phyloP scores from a whole-genome alignment of 305 asterid species.

The Rubia peregrina region DNA sequence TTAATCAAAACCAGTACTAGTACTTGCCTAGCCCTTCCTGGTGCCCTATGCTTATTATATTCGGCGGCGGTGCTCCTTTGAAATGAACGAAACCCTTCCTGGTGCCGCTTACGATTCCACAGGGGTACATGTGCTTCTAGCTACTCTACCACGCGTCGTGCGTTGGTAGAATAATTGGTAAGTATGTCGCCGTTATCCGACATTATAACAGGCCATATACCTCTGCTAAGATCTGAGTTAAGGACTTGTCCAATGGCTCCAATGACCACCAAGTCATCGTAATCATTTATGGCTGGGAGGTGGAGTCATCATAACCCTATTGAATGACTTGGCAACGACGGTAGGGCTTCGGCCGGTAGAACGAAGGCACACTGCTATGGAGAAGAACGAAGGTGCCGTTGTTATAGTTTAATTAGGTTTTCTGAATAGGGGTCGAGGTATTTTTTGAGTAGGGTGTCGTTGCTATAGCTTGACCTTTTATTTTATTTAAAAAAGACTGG shows the following conservation, averaged over 20 bases:
- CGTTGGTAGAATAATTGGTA: conserved; percentile 65
- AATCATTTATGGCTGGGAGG: conserved; percentile 10
- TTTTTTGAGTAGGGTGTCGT: too few species aligned
- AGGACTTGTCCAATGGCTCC: conserved; percentile 30
- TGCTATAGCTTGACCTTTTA: too few species aligned
- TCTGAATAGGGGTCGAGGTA: too few species aligned
- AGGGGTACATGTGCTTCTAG: conserved; percentile 48
- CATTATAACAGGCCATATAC: conserved; percentile 45
- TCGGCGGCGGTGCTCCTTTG: too few species aligned
- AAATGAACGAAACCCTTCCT: conserved; percentile 19
- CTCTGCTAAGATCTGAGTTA: conserved; percentile 47
- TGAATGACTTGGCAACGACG: too few species aligned
- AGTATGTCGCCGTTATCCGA: conserved; percentile 53
- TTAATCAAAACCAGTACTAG: neutral
- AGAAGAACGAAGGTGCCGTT: too few species aligned
- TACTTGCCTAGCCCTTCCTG: conserved; percentile 7
- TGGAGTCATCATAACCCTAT: too few species aligned
- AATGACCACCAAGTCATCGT: conserved; percentile 43
- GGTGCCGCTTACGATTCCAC: conserved; percentile 31
- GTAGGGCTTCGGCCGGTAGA: too few species aligned
- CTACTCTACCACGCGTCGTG: conserved; percentile 67
- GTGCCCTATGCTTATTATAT: conserved; percentile 14
- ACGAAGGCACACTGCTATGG: too few species aligned
- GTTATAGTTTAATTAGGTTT: too few species aligned
- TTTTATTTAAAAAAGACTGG: too few species aligned